Conservation (phyloP, 1,284 basidiomycete species). For the Ganoderma leucocontextum region DNA sequence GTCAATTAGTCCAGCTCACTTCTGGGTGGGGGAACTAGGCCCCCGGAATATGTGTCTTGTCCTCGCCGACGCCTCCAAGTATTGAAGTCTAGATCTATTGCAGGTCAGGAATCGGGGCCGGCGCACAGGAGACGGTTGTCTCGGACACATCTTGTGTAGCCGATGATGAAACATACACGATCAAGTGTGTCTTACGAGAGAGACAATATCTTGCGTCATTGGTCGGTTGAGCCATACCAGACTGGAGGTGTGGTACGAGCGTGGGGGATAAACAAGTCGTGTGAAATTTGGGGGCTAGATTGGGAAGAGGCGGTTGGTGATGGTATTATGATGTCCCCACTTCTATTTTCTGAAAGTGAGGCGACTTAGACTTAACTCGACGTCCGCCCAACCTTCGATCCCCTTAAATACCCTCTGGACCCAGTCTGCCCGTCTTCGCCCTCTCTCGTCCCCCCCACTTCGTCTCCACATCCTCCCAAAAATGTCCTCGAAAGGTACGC, state of each 20-base stretch:
- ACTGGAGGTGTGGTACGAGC: constrained; percentile 23
- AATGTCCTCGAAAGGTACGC: constrained; percentile 48
- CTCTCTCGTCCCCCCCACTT: constrained; percentile 18
- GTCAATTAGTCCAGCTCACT: neutral
- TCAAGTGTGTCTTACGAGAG: neutral
- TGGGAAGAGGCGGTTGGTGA: constrained; percentile 16
- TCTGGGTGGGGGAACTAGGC: neutral
- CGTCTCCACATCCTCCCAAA: constrained; percentile 27
- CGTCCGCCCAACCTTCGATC: constrained; percentile 27
- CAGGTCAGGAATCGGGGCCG: neutral
- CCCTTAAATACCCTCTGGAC: constrained; percentile 30
- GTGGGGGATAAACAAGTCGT: constrained; percentile 25
- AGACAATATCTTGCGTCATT: constrained; percentile 2
- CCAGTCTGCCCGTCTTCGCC: constrained; percentile 13
- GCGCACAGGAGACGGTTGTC: neutral
- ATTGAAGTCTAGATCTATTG: neutral
- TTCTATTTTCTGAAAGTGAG: constrained; percentile 36
- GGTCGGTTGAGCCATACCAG: neutral
- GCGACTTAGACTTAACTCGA: constrained; percentile 27
- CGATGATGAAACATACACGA: constrained; percentile 11
- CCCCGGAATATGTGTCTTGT: neutral
- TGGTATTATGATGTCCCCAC: constrained; percentile 33
- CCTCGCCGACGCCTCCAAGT: neutral
- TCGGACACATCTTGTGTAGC: constrained; percentile 4
- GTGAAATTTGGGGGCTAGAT: constrained; percentile 34